Base-by-base conservation (phyloP, 164 flowering plant genomes). In the Vitis rupestris region DNA sequence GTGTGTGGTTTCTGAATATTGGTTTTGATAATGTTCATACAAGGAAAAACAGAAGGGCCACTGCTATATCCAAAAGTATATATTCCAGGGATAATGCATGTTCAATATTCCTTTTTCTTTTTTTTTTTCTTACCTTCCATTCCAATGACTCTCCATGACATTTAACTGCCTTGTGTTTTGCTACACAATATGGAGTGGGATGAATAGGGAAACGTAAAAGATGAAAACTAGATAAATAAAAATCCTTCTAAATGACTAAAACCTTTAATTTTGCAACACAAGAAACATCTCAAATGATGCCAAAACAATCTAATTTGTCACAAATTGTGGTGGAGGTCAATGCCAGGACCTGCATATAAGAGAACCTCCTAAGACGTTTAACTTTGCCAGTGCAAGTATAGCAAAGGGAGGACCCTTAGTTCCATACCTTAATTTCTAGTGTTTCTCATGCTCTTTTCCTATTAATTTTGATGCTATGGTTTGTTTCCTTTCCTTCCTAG, bases 301-400 rank as follows among this genome's bases (percentile, higher is more conserved):
- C 54, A 51, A 51, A 51, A 51, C 11, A 51, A 10, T 51, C 14
- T 51, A 23, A 23, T 51, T 10, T 51, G 54, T 51, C 54, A 51
- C 54, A 51, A 10, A 51, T 10, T 12, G 54, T 51, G 14, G 54
- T 13, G 54, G 54, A 51, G 10, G 11, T 15, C 54, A 51, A 15
- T 51, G 11, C 4, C 11, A 23, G 27, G 27, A 23, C 27, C 27
- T 23, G 27, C 27, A 23, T 23, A 23, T 23, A 78, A 68, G 74
- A 15, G 56, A 65, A 23, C 61, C 70, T 72, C 70, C 63, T 44
- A 65, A 31, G 66, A 63, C 57, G 59, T 27, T 31, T 29, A 57
- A 57, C 27, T 65, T 65, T 71, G 76, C 71, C 70, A 67, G 63
- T 76, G 76, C 63, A 44, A 76, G 61, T 51, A 65, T 54, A 63